These are phyloP conservation scores for Medicago arabica DNA, from an alignment of 306 rosid species.

Conservation along the genomic window DNA sequence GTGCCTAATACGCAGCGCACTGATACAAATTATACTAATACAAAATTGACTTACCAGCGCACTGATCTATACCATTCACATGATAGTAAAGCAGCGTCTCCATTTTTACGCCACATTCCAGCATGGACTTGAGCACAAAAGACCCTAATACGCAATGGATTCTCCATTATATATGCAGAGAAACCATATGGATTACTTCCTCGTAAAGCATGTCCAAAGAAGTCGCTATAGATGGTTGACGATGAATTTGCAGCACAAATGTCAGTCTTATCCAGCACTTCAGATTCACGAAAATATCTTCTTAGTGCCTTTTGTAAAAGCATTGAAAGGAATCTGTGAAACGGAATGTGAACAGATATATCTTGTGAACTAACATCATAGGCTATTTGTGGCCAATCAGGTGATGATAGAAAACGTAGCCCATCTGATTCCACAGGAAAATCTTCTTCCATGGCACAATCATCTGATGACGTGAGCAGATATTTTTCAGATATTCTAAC, in stretches of 20 bases:
- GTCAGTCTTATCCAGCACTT: conserved; percentile 47
- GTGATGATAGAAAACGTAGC: conserved; percentile 60
- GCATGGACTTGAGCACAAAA: conserved; percentile 96
- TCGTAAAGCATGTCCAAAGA: conserved; percentile 73
- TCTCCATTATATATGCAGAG: conserved; percentile 94
- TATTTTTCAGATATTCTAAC: conserved; percentile 21
- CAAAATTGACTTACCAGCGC: conserved; percentile 71
- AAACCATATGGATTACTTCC: conserved; percentile 93
- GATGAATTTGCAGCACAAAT: conserved; percentile 49
- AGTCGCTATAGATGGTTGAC: conserved; percentile 55
- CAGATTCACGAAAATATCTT: conserved; percentile 71
- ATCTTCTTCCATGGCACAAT: conserved; percentile 68
- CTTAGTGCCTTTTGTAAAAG: conserved; percentile 75
- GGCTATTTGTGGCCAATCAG: conserved; percentile 87
- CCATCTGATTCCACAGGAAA: conserved; percentile 59
- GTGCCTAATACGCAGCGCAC: too few species aligned
- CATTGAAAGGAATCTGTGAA: conserved; percentile 89
- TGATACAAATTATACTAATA: conserved; percentile 31
- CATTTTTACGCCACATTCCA: conserved; percentile 98
- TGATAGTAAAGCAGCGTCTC: conserved; percentile 79
- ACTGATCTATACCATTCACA: conserved; percentile 86
- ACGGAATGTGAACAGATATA: conserved; percentile 83
- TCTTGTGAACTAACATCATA: conserved; percentile 90
- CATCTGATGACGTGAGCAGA: conserved; percentile 33
- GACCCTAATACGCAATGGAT: conserved; percentile 89